phyloP scores from a whole-genome alignment of 306 rosid species.

The Adenanthera pavonina region DNA sequence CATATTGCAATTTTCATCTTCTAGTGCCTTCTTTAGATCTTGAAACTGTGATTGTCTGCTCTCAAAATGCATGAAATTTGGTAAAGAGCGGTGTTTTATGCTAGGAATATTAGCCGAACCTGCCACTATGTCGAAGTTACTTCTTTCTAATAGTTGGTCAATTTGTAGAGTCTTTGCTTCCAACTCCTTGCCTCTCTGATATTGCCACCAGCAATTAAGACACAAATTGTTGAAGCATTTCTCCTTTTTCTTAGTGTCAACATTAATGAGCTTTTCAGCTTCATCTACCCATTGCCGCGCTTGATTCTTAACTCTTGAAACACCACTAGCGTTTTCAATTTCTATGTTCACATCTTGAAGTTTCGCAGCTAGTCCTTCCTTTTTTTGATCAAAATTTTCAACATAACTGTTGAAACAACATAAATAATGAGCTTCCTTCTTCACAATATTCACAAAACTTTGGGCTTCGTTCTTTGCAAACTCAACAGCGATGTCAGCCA shows the following conservation, averaged over 20 bases:
- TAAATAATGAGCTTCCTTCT: too few relatives aligned
- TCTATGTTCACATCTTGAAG: not conserved
- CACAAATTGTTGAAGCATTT: not conserved
- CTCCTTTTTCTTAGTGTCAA: not conserved
- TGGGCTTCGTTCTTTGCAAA: too few relatives aligned
- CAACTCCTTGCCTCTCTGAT: not conserved
- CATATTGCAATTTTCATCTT: not conserved
- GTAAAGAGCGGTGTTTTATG: not conserved
- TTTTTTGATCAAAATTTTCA: not conserved
- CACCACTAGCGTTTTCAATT: not conserved
- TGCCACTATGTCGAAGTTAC: not conserved
- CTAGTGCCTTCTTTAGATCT: not conserved
- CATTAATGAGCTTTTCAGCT: not conserved
- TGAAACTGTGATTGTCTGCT: not conserved
- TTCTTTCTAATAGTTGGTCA: not conserved
- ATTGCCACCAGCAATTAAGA: not conserved
- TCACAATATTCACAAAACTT: too few relatives aligned
- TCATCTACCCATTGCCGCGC: not conserved
- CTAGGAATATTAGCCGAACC: too few relatives aligned
- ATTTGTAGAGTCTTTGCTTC: not conserved
- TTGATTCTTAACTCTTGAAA: too few relatives aligned
- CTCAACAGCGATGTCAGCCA: too few relatives aligned
- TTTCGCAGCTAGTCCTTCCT: not conserved
- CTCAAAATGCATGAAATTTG: not conserved
- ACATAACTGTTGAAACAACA: not conserved